Evolutionary conservation across 2,329 filamentous ascomycete species (phyloP).

Genomic region (Amauroascus niger): DNA sequence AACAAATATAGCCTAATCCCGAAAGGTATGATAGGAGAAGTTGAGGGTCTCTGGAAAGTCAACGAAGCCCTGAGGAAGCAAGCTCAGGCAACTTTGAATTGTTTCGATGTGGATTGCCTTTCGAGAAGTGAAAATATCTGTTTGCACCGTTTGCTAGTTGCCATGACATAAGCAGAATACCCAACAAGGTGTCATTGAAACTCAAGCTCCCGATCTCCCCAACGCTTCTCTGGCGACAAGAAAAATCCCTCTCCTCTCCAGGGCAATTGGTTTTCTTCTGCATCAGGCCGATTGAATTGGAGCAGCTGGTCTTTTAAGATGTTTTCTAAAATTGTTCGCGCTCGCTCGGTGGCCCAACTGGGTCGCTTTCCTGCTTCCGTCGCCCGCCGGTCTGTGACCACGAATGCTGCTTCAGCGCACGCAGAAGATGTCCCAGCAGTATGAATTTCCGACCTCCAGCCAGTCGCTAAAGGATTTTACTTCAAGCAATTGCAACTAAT

Average conservation of each 20-base stretch:
- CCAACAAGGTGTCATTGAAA: conserved; percentile 13
- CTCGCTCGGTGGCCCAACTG: conserved; percentile 52
- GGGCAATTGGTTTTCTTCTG: background rate
- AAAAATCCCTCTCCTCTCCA: conserved; percentile 2
- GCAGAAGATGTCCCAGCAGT: conserved; percentile 69
- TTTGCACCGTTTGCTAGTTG: conserved; percentile 15
- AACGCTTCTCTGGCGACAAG: conserved; percentile 9
- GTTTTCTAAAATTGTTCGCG: conserved; percentile 62
- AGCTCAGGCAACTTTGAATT: conserved; percentile 2
- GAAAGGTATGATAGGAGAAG: background rate
- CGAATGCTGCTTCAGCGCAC: conserved; percentile 85
- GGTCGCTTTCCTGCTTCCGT: conserved; percentile 39
- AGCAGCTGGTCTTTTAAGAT: conserved; percentile 36
- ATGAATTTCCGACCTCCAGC: conserved; percentile 16
- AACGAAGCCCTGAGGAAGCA: conserved; percentile 1
- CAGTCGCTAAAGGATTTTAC: background rate
- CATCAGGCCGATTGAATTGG: conserved; percentile 14
- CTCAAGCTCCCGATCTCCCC: conserved; percentile 10
- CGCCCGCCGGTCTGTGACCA: conserved; percentile 72
- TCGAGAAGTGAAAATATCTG: background rate
- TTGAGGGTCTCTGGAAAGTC: background rate
- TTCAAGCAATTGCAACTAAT: conserved; percentile 10
- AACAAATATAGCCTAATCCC: background rate
- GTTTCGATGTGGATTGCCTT: conserved; percentile 9
- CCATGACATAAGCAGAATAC: conserved; percentile 15